Evolutionary conservation across 192 early-diverging fungal species (phyloP), one percentile per base, ranked within the genome.

Genomic region (Funneliformis mosseae): DNA sequence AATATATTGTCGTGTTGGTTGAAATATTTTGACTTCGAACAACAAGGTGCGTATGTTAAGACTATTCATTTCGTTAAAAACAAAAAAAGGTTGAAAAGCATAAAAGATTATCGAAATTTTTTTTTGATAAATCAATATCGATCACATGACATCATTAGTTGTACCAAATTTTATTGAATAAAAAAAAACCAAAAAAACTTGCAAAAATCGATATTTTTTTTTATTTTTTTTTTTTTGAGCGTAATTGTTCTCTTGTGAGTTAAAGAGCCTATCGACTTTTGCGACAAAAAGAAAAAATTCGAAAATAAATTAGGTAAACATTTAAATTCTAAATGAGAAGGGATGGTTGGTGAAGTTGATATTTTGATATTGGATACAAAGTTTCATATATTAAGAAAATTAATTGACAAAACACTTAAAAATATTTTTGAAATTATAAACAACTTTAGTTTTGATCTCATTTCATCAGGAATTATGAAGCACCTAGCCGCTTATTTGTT

Each of bases 401-500:
- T 33, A 33, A 33, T 33, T 33, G 33, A 33, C 33, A 33, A 33
- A 33, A 33, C 33, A 33, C 0, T 33, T n/a, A n/a, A 33, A 33
- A 2, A 33, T 33, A 33, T 33, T 33, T 33, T 33, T 33, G 33
- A 33, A 33, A 33, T 33, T 33, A 33, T n/a, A n/a, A n/a, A n/a
- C n/a, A n/a, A n/a, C n/a, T n/a, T n/a, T n/a, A n/a, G n/a, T n/a
- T n/a, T n/a, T n/a, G n/a, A n/a, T 14, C 8, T 4, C 14, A 25
- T n/a, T n/a, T 33, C 33, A 39, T 70, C 27, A 48, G 28, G 8
- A 61, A 77, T 45, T 76, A 99, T 97, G 98, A 97, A 97, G 92
- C 95, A 96, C 90, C 90, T 99, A 84, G 97, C 96, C 83, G 97
- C 98, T 86, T 99, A 97, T 93, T 91, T 99, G 84, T 94, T 99